A percentile compares a stretch with the other conserved stretches of the same genome.
These are phyloP conservation scores for Hymenoscyphus linearis DNA, from an alignment of 2,329 filamentous ascomycete species.

Conservation along the genomic window DNA sequence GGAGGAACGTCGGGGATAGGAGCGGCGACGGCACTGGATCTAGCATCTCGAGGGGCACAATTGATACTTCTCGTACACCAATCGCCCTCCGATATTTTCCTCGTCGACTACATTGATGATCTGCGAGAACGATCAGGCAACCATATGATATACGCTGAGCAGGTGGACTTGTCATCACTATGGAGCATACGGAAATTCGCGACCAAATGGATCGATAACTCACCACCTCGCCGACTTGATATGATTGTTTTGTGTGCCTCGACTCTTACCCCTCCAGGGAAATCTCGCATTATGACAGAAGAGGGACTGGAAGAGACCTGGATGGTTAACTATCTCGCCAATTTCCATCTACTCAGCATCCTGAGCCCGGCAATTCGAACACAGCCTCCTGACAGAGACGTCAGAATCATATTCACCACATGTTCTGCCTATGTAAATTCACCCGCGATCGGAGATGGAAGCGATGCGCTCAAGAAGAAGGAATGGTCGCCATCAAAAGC, in stretches of 20 bases:
- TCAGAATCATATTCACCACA: slow-evolving; percentile 78
- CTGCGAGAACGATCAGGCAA: slow-evolving; percentile 72
- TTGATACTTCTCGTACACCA: slow-evolving; percentile 84
- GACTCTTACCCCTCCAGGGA: slow-evolving; percentile 65
- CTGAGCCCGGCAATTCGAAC: slow-evolving; percentile 83
- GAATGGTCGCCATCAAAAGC: slow-evolving; percentile 51
- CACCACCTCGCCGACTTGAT: slow-evolving; percentile 81
- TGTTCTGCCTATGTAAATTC: slow-evolving; percentile 85
- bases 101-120: slow-evolving; percentile 89
- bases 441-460: slow-evolving; percentile 54
- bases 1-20: slow-evolving; percentile 92
- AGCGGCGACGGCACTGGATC: slow-evolving; percentile 64
- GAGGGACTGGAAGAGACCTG: slow-evolving; percentile 86
- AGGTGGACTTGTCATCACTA: slow-evolving; percentile 84
- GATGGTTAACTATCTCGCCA: slow-evolving; percentile 92
- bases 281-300: slow-evolving; percentile 53
- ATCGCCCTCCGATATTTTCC: slow-evolving; percentile 75
- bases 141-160: slow-evolving; percentile 88
- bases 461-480: slow-evolving; percentile 38
- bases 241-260: slow-evolving; percentile 86
- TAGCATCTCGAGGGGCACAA: slow-evolving; percentile 82
- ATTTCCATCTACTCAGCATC: slow-evolving; percentile 91
- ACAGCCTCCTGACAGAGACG: slow-evolving; percentile 90
- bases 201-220: slow-evolving; percentile 96
- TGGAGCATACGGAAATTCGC: slow-evolving; percentile 89